These are phyloP conservation scores for Colletotrichum sp. DNA, from an alignment of 2,329 filamentous ascomycete species.

Conservation along the genomic window DNA sequence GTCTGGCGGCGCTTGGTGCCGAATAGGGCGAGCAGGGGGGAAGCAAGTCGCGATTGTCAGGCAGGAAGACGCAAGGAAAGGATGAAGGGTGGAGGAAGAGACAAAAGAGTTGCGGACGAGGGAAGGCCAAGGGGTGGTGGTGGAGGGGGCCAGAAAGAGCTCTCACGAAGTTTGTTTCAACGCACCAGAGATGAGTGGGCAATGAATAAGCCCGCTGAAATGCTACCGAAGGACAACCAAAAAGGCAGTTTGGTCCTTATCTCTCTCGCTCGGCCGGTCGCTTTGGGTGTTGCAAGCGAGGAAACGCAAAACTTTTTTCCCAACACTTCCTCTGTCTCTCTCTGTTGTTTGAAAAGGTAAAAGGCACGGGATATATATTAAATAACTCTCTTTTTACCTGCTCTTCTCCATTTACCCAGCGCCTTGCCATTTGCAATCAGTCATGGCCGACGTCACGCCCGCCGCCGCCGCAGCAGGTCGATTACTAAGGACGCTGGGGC, in stretches of 20 bases:
- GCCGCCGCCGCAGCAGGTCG: constrained; percentile 26
- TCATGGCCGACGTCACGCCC: constrained; percentile 16
- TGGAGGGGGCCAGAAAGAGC: neutral
- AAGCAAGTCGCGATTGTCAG: neutral
- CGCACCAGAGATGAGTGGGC: neutral
- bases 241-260: neutral
- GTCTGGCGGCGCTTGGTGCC: neutral
- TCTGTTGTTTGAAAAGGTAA: neutral
- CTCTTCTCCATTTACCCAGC: neutral
- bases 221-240: neutral
- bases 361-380: neutral
- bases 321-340: neutral
- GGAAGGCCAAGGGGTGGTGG: neutral
- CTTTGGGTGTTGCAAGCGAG: neutral
- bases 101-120: neutral
- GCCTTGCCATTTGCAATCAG: neutral
- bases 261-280: neutral
- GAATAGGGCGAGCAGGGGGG: neutral
- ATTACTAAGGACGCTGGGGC: constrained; percentile 38
- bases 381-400: neutral
- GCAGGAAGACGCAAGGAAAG: neutral
- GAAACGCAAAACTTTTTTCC: neutral
- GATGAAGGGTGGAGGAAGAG: neutral
- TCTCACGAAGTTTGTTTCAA: constrained; percentile 19
- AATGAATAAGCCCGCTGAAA: neutral